Conservation (phyloP, 345 rosid genomes). For the Carallia pectinifolia region DNA sequence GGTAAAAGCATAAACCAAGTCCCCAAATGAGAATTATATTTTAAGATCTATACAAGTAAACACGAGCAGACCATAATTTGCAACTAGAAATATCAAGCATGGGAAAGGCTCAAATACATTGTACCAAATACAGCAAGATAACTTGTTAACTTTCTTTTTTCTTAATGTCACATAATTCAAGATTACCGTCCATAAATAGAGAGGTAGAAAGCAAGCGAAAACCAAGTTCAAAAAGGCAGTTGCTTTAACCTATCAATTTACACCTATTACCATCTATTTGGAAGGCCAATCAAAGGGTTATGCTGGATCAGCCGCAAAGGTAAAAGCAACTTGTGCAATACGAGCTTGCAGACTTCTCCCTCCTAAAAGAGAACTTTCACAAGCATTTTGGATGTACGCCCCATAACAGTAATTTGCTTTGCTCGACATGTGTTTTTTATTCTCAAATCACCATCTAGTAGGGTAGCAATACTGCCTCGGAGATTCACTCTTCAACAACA, state of each 20-base stretch:
- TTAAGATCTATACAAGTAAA: not conserved
- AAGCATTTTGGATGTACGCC: constrained; percentile 26
- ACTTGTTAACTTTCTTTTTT: constrained; percentile 9
- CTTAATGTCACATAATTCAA: constrained; percentile 16
- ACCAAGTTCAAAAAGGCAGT: constrained; percentile 39
- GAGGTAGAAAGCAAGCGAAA: constrained; percentile 28
- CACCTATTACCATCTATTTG: constrained; percentile 40
- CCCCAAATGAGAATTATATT: not conserved
- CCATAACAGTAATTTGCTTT: constrained; percentile 33
- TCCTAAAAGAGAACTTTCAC: constrained; percentile 31
- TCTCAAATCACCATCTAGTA: constrained; percentile 27
- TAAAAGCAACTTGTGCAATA: constrained; percentile 35
- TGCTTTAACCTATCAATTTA: constrained; percentile 36
- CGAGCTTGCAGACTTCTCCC: constrained; percentile 41
- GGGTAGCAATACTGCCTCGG: constrained; percentile 6
- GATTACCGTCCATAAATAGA: constrained; percentile 24
- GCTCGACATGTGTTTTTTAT: constrained; percentile 29
- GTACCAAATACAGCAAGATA: constrained; percentile 17
- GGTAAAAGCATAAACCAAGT: no score
- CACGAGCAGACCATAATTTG: not conserved
- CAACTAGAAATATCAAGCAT: constrained; percentile 6
- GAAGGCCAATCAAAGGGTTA: constrained; percentile 41
- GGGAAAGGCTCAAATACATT: constrained; percentile 13
- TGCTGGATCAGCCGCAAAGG: constrained; percentile 31
- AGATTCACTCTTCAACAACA: constrained; percentile 54